A percentile compares a stretch with the other conserved stretches of the same genome.
phyloP scores from a whole-genome alignment of 2,329 filamentous ascomycete species.

The Hypoxylon sp. region DNA sequence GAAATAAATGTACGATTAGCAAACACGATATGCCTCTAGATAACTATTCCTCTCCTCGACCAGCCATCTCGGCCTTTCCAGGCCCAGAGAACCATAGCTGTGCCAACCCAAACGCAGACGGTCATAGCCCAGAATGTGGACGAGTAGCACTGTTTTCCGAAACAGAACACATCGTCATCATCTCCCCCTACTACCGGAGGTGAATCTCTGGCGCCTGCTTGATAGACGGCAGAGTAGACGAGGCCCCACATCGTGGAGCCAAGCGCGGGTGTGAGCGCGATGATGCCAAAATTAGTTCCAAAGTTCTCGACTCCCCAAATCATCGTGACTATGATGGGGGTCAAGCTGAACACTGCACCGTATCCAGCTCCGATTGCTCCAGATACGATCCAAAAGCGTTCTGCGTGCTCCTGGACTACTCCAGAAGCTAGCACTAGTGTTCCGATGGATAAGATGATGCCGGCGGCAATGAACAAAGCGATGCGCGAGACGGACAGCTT shows the following conservation, averaged over 20 bases:
- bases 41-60: constrained; percentile 79
- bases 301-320: constrained; percentile 99
- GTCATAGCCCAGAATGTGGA: constrained; percentile 88
- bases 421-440: constrained; percentile 84
- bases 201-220: constrained; percentile 68
- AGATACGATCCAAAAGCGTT: constrained; percentile 88
- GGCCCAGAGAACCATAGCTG: constrained; percentile 77
- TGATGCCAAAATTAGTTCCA: constrained; percentile 96
- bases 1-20: too few relatives aligned
- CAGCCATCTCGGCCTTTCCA: constrained; percentile 85
- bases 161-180: constrained; percentile 74
- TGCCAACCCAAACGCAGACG: constrained; percentile 80
- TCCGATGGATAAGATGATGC: constrained; percentile 78
- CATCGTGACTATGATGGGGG: constrained; percentile 92
- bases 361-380: constrained; percentile 90
- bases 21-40: constrained; percentile 47
- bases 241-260: constrained; percentile 92
- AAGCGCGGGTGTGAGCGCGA: constrained; percentile 89
- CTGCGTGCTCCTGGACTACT: constrained; percentile 76
- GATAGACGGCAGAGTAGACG: constrained; percentile 86
- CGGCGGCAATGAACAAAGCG: constrained; percentile 80
- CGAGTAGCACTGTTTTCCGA: constrained; percentile 84
- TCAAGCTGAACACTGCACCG: constrained; percentile 88
- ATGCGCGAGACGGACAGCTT: constrained; percentile 78
- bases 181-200: constrained; percentile 50